Base-by-base conservation (phyloP, 306 rosid species). In the Phaseolus lunatus region DNA sequence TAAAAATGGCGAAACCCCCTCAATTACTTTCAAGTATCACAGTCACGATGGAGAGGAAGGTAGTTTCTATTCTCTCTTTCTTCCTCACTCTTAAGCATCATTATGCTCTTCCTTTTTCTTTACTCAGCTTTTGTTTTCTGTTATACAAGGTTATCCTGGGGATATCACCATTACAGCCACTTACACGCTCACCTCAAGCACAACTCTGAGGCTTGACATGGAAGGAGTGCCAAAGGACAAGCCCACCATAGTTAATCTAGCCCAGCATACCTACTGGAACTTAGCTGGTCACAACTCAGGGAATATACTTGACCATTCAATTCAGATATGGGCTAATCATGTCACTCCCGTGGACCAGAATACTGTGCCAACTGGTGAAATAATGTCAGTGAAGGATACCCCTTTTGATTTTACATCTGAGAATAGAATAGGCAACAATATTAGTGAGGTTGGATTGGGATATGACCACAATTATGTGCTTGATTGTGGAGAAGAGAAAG, bases 221-320 rank as follows among this genome's bases (percentile, higher is more conserved):
- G 97, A 95, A 84, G 99, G 94, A 75, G 87, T 89, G 78, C 86
- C 96, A 9, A 87, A 86, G 85, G 82, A 90, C 89, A 95, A 92
- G 86, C 78, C 97, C 37, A 95, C 99, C 43, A 85, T 87, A 2
- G 81, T 93, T 67, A 92, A 86, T 88, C 85, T 95, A 82, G 98
- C 95, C 72, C 98, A 93, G 67, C 98, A 93, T 76, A 89, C 97
- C 18, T 93, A 93, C 83, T 93, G 96, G 97, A 93, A 94, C 85
- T 85, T 94, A 70, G 96, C 97, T 19, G 98, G 97, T 57, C 97
- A 94, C 85, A 83, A 61, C 85, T 85, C 90, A 0, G 93, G 97
- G 43, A 70, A 88, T n/a, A 49, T 94, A 41, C 96, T 85, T 43
- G 90, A 94, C 79, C 97, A 94, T 77, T 75, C 89, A 19, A 86